Percentiles rank a stretch among this genome's conserved stretches.
phyloP scores from a whole-genome alignment of 768 basidiomycete species.

The Podaxis pistillaris region DNA sequence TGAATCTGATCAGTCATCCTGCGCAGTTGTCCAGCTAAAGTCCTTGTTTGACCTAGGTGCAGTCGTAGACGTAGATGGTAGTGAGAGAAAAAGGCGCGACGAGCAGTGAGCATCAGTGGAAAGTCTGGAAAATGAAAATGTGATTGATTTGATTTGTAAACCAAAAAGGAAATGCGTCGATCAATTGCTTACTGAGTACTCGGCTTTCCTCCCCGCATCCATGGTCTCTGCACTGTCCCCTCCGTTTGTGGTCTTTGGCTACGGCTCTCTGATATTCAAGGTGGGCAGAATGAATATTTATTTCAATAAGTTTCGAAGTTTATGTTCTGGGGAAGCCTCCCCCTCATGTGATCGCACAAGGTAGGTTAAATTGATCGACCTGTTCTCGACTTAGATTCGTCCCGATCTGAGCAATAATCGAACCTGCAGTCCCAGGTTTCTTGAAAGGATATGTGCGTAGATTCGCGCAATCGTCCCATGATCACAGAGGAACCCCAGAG shows the following conservation, averaged over 20 bases:
- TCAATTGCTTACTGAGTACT: background rate
- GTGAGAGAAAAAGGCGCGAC: constrained; percentile 1
- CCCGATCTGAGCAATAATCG: background rate
- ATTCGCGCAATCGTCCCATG: constrained; percentile 90
- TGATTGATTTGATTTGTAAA: background rate
- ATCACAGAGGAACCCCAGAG: constrained; percentile 89
- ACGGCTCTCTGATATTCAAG: constrained; percentile 93
- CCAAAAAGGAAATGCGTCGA: background rate
- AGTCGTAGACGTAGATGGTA: background rate
- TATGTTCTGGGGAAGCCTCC: constrained; percentile 56
- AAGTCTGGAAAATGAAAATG: constrained; percentile 6
- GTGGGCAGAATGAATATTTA: constrained; percentile 31
- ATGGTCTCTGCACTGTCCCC: constrained; percentile 8
- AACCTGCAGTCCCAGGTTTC: constrained; percentile 64
- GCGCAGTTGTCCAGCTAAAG: background rate
- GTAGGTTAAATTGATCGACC: constrained; percentile 31
- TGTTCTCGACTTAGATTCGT: background rate
- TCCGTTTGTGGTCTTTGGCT: constrained; percentile 82
- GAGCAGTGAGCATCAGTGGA: background rate
- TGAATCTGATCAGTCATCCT: constrained; percentile 2
- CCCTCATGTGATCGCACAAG: constrained; percentile 70
- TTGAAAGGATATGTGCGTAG: constrained; percentile 88
- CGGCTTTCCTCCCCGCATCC: background rate
- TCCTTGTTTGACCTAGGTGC: background rate
- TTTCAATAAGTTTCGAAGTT: background rate